phyloP scores from a whole-genome alignment of 73 alveolate genomes.

The Tetrahymena thermophila region DNA sequence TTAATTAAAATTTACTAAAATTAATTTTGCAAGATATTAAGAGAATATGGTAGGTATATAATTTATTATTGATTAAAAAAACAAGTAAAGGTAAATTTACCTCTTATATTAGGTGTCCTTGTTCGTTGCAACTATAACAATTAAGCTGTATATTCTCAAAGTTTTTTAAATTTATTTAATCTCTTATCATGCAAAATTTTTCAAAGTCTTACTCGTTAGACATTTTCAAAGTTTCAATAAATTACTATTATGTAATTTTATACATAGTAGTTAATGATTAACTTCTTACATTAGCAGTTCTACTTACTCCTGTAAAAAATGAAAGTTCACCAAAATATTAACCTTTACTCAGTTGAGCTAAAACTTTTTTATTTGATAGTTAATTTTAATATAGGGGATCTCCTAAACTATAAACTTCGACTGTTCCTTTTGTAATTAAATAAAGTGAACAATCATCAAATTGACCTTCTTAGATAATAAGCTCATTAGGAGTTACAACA shows the following conservation, averaged over 20 bases:
- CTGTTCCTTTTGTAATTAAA: background rate
- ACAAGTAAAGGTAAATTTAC: background rate
- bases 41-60: too few species aligned
- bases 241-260: background rate
- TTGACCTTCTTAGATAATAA: background rate
- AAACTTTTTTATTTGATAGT: background rate
- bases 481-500: background rate
- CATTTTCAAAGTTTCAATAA: background rate
- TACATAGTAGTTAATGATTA: background rate
- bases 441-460: background rate
- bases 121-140: background rate
- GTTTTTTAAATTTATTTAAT: background rate
- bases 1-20: too few species aligned
- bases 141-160: background rate
- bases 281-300: background rate
- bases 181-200: background rate
- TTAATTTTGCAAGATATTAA: too few species aligned
- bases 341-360: background rate
- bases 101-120: background rate
- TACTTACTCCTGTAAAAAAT: background rate
- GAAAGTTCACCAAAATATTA: background rate
- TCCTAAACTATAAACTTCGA: background rate
- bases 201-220: background rate
- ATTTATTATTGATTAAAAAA: too few species aligned
- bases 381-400: background rate